These are phyloP conservation scores for Termitomyces eurrhizus DNA, from an alignment of 768 basidiomycete genomes.

Conservation along the genomic window DNA sequence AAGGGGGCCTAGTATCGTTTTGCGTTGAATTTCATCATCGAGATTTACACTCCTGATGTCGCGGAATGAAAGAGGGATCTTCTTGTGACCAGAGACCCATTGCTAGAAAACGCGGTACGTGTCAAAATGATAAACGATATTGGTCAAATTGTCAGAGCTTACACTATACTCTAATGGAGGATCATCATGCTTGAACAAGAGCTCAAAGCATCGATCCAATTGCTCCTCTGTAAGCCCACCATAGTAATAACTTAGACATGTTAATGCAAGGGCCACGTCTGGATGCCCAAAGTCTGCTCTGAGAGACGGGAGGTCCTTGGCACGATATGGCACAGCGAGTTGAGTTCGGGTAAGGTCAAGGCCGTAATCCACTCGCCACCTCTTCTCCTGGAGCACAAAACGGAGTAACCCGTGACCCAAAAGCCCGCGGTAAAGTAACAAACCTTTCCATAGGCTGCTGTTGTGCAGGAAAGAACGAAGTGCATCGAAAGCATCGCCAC, in stretches of 20 bases:
- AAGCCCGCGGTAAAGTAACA: conserved; percentile 44
- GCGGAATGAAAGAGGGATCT: conserved; percentile 27
- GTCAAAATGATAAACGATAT: not conserved
- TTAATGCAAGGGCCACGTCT: conserved; percentile 41
- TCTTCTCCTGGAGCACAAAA: conserved; percentile 31
- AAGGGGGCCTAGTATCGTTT: conserved; percentile 23
- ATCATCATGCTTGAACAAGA: conserved; percentile 36
- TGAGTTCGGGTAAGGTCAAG: conserved; percentile 37
- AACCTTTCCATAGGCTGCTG: conserved; percentile 25
- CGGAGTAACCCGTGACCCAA: conserved; percentile 37
- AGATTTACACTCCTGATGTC: conserved; percentile 37
- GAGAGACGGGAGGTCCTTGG: conserved; percentile 44
- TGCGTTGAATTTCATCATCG: conserved; percentile 31
- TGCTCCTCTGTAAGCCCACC: conserved; percentile 37
- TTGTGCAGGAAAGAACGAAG: conserved; percentile 12
- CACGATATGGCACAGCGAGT: conserved; percentile 51
- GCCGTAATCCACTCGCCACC: conserved; percentile 54
- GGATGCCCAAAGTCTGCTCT: conserved; percentile 52
- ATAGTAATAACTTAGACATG: conserved; percentile 48
- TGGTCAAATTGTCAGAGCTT: not conserved
- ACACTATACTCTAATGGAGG: conserved; percentile 36
- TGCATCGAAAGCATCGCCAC: conserved; percentile 2
- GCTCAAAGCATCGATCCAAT: conserved; percentile 31
- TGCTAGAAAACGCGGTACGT: not conserved
- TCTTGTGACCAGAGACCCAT: conserved; percentile 6